phyloP scores from a whole-genome alignment of 148 eudicot genomes.

The Spergularia marina region DNA sequence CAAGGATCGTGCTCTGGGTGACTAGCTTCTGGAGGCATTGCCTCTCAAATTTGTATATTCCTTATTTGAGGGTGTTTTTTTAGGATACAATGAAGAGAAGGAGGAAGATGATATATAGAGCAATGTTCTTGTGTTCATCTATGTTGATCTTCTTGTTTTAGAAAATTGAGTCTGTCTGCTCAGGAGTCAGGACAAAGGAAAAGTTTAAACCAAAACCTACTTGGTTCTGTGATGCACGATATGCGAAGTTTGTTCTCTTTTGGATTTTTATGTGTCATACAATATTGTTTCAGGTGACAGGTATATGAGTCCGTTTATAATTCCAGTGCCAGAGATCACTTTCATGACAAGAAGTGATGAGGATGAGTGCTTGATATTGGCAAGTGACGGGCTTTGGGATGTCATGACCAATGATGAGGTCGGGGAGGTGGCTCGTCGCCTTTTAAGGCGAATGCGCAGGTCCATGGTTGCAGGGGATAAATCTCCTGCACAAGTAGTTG shows the following conservation, averaged over 20 bases:
- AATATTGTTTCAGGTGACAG: conserved; percentile 52
- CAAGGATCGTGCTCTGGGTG: too few relatives aligned
- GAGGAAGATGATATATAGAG: too few relatives aligned
- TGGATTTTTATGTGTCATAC: not conserved
- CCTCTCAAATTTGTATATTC: too few relatives aligned
- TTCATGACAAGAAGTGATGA: conserved; percentile 62
- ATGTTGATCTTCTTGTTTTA: not conserved
- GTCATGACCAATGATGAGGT: conserved; percentile 76
- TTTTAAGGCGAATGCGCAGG: conserved; percentile 50
- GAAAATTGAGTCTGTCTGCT: too few relatives aligned
- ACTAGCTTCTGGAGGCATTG: too few relatives aligned
- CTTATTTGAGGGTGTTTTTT: too few relatives aligned
- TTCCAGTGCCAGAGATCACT: conserved; percentile 71
- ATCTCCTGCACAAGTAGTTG: conserved; percentile 56
- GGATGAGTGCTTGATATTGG: conserved; percentile 80
- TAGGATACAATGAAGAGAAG: too few relatives aligned
- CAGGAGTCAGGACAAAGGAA: too few relatives aligned
- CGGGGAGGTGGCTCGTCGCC: conserved; percentile 63
- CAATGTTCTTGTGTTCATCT: not conserved
- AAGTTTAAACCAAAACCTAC: too few relatives aligned
- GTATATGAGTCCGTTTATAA: conserved; percentile 70
- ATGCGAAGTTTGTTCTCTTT: not conserved
- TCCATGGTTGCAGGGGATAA: conserved; percentile 35
- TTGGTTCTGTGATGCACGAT: not conserved
- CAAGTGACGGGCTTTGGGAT: conserved; percentile 93